Conservation (phyloP, 2,329 filamentous ascomycete species). For the Aureobasidium subglaciale region DNA sequence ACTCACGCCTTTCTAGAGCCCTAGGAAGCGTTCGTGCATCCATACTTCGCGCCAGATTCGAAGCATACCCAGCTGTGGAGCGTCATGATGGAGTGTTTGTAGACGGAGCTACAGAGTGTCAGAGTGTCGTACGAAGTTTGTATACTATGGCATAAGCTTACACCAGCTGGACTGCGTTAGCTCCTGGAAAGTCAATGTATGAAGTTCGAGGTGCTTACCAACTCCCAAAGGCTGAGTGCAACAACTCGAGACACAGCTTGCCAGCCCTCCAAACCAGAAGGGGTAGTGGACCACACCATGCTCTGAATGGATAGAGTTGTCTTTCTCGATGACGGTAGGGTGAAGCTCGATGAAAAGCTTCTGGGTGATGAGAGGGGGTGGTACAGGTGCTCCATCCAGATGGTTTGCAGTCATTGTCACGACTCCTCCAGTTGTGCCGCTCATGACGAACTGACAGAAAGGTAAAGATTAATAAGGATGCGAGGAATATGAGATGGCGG, state of each 20-base stretch:
- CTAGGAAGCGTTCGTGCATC: conserved; percentile 18
- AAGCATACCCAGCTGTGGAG: conserved; percentile 15
- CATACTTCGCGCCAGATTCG: conserved; percentile 18
- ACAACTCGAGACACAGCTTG: conserved; percentile 19
- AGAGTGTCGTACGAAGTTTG: not conserved
- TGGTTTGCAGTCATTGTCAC: conserved; percentile 4
- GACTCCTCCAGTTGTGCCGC: not conserved
- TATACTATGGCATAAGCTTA: not conserved
- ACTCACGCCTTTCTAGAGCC: conserved; percentile 21
- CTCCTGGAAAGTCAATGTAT: not conserved
- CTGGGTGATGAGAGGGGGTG: conserved; percentile 17
- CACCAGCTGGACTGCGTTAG: conserved; percentile 13
- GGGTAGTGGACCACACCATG: conserved; percentile 23
- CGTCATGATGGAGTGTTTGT: conserved; percentile 16
- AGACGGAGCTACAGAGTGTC: conserved; percentile 8
- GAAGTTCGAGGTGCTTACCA: conserved; percentile 3
- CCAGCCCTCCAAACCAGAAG: conserved; percentile 22
- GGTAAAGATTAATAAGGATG: not conserved
- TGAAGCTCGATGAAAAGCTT: conserved; percentile 17
- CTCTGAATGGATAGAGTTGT: conserved; percentile 22
- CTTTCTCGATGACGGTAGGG: conserved; percentile 20
- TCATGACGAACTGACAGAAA: not conserved
- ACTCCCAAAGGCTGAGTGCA: conserved; percentile 23
- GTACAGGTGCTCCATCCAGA: conserved; percentile 15
- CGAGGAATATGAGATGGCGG: not conserved